Evolutionary conservation across 2,329 filamentous ascomycete genomes (phyloP), one percentile per base, ranked within the genome.

Genomic region (Talaromyces marneffei): DNA sequence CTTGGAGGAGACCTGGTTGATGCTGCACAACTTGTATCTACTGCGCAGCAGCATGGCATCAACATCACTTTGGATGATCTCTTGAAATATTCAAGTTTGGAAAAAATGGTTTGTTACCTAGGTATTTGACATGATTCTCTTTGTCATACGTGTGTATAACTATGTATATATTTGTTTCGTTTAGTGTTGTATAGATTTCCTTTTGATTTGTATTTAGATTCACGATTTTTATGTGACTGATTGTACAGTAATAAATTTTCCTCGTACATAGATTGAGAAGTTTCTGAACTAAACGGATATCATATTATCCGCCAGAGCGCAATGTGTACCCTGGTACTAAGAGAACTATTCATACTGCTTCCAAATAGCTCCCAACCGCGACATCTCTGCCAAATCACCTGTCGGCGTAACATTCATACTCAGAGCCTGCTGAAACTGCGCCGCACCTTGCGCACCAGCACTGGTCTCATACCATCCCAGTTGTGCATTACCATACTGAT

Each of bases 371-470:
- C 42, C 59, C 44, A 61, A 31, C 44, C 57, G 53, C 14, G 23
- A 10, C 59, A 61, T 61, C 44, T 61, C 59, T 8, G 54, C 59
- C 54, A 61, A 42, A 44, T 61, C 59, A 12, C 59, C 59, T 1
- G 59, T 61, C n/a, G n/a, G 44, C 4, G 59, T 54, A 44, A 61
- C 40, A 6, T 57, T 57, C 59, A 61, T 61, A 25, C 20, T 53
- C 18, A 57, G 12, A 6, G 59, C 59, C 33, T 61, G 59, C 5
- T 57, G 59, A 50, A 61, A 61, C 35, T 61, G 59, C 53, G 44
- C 44, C 25, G 53, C 59, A 18, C 59, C 59, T 42, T 61, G 59
- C 9, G 59, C 59, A 16, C 59, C 59, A 6, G 53, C 40, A n/a
- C 42, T 25, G 4, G 59, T 61, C 5, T 57, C 59, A n/a, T 46